A percentile compares a stretch with the other conserved stretches of the same genome.
Conservation (phyloP, 1,284 basidiomycete genomes). For the Quambalaria eucalypti region DNA sequence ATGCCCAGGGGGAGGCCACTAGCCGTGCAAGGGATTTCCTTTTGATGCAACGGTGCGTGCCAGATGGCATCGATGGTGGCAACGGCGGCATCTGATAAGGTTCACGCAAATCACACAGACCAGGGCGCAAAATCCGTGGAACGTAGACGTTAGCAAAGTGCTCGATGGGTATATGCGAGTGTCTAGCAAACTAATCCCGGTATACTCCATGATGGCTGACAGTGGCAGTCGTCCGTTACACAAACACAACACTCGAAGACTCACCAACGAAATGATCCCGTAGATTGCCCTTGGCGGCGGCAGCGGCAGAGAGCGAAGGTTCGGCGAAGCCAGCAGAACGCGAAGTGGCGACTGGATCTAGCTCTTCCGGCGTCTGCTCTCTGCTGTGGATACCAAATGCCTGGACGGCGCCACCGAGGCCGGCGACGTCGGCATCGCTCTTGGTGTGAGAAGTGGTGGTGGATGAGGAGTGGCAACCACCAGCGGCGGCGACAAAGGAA, state of each 20-base stretch:
- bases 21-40: conserved; percentile 5
- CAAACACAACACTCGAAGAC: conserved; percentile 6
- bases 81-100: conserved; percentile 17
- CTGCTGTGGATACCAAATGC: not conserved
- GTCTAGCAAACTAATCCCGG: conserved; percentile 3
- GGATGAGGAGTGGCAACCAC: not conserved
- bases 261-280: conserved; percentile 31
- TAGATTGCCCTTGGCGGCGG: not conserved
- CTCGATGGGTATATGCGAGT: not conserved
- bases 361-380: not conserved
- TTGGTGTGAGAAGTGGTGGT: not conserved
- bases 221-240: too few species aligned
- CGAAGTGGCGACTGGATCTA: too few species aligned
- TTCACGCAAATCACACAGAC: not conserved
- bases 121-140: not conserved
- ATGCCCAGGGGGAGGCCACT: conserved; percentile 31
- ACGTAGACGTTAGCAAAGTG: not conserved
- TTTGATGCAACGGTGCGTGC: conserved; percentile 14
- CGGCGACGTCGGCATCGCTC: not conserved
- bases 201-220: too few species aligned
- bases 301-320: not conserved
- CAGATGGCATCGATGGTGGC: conserved; percentile 24
- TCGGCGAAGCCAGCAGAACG: too few species aligned
- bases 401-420: not conserved
- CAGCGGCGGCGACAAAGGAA: not conserved